Evolutionary conservation across 352 stramenopile genomes (phyloP), one percentile per base, ranked within the genome.

Genomic region (Pythium graminicola): DNA sequence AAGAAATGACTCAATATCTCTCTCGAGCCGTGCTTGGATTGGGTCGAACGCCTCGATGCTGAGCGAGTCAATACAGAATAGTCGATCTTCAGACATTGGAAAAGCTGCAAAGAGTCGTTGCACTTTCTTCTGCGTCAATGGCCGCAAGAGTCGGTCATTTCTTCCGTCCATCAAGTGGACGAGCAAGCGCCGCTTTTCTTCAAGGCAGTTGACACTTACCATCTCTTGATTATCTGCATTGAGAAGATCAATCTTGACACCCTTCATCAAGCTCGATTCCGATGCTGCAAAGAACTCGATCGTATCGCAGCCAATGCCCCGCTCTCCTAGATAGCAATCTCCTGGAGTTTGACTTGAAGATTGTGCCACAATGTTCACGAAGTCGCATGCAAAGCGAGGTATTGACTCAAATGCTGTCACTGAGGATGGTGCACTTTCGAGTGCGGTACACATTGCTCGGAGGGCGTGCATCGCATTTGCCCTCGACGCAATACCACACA

Each of bases 11-110:
- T 85, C 13, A 4, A 86, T 49, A 46, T 85, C 81, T 6, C 19
- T n/a, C 31, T 92, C 81, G 1, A 91, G 50, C n/a, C 41, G 46
- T 11, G 49, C 29, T 7, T 67, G 49, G 11, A 71, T 54, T 3
- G 42, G 40, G 14, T 81, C 55, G 55, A 89, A 73, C 1, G 73
- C 62, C n/a, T 84, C 66, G 5, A 41, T 3, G 0, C 69, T 70
- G 24, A 89, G 63, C 43, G 74, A 89, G 40, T 89, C 76, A 7
- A 64, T 64, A 51, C 74, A 84, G 9, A 89, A 24, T 2, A 92
- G 44, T 11, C 67, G 69, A 17, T 81, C 62, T 28, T 85, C 73
- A 5, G 71, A 64, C 60, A 92, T 75, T 0, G 72, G 67, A 0
- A 73, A 13, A 0, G 62, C 61, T 3, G 78, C 9, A 40, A 73